Evolutionary conservation across 1,139 yeast species (phyloP), one percentile per base, ranked within the genome.

Genomic region (Saccharomycopsis crataegensis): DNA sequence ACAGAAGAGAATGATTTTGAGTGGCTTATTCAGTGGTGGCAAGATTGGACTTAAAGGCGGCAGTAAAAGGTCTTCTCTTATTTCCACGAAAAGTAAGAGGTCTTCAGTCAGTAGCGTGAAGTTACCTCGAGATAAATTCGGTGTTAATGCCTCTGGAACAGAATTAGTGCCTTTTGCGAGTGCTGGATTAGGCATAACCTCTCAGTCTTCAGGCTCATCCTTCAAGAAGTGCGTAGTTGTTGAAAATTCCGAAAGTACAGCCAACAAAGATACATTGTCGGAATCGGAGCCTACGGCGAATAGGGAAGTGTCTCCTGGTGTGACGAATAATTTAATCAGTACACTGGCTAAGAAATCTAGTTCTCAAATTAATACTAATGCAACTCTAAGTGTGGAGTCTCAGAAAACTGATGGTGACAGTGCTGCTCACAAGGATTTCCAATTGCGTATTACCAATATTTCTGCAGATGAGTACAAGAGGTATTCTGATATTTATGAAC

Each of bases 381-480:
- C 44, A 12, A 11, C 12, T n/a, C 17, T 14, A 14, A 14, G 22
- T 33, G 9, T 7, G 2, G 36, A 45, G 3, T 8, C 16, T 33
- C 11, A 31, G 12, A 11, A 17, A 32, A 16, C 12, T 12, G 3
- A 8, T 17, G 12, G 34, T 3, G 12, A n/a, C 11, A 28, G 34
- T 22, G 46, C 34, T 11, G 11, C 17, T 17, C 12, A 9, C 3
- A 16, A 32, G n/a, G 50, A 41, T 16, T 16, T 42, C 45, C 22
- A 37, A 22, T 28, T 48, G 14, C 28, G 48, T 12, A 48, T 54
- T n/a, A 52, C 57, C 11, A 54, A 54, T 38, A 54, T 54, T 28
- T 41, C 50, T 28, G 55, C 57, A 17, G 55, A 53, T 17, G 57
- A 54, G 31, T 54, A 54, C 32, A 54, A 54, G 44, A 38, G 57